Percentiles rank a stretch among this genome's conserved stretches.
Conservation (phyloP, 495 filamentous ascomycete species). For the Tirmania nivea region DNA sequence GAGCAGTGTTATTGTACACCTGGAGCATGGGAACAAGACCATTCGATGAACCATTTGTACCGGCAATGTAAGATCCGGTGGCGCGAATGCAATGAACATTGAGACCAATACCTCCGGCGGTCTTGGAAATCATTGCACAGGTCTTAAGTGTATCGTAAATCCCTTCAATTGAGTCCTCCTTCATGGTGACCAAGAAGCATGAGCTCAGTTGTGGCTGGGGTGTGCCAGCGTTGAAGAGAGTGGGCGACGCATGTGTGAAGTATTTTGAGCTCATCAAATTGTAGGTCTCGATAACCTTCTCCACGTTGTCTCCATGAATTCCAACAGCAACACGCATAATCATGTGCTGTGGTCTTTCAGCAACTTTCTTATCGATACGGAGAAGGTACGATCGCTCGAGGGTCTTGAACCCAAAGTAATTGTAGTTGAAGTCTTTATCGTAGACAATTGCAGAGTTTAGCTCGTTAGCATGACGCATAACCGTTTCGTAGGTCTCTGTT, state of each 20-base stretch:
- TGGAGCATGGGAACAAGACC: conserved; percentile 94
- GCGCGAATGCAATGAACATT: conserved; percentile 91
- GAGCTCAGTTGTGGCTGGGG: conserved; percentile 83
- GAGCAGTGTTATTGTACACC: conserved; percentile 95
- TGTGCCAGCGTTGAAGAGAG: conserved; percentile 92
- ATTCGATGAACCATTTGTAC: conserved; percentile 93
- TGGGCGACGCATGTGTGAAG: conserved; percentile 96
- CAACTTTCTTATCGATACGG: conserved; percentile 76
- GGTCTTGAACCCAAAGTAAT: conserved; percentile 99
- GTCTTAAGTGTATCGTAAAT: conserved; percentile 99
- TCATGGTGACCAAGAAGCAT: conserved; percentile 97
- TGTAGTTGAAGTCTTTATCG: conserved; percentile 98
- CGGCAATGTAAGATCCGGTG: conserved; percentile 89
- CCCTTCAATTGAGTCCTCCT: conserved; percentile 95
- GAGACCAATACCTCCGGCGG: conserved; percentile 86
- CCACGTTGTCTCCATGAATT: conserved; percentile 84
- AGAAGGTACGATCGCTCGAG: conserved; percentile 93
- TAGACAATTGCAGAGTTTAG: conserved; percentile 98
- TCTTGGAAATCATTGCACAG: conserved; percentile 99
- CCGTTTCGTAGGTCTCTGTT: conserved; percentile 60
- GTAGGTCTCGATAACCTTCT: conserved; percentile 89
- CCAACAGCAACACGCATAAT: conserved; percentile 97
- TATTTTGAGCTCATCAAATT: conserved; percentile 93
- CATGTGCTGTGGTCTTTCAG: conserved; percentile 94
- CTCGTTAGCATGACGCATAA: conserved; percentile 89